phyloP scores from a whole-genome alignment of 805 yeast genomes.

The Teunomyces cretensis region DNA sequence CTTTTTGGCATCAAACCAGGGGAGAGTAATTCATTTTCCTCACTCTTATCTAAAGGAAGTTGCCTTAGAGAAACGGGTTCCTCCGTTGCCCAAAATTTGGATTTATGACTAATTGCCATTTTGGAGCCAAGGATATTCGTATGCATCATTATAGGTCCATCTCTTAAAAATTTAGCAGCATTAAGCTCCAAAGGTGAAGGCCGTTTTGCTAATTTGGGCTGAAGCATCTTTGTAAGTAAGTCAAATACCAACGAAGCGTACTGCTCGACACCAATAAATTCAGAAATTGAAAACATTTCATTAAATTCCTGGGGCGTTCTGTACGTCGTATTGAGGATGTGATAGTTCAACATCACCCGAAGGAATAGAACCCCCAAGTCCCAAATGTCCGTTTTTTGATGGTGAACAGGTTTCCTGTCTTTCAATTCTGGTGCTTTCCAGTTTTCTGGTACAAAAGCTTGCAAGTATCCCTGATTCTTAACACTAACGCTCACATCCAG shows the following conservation, averaged over 20 bases:
- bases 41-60: background rate
- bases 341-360: constrained; percentile 43
- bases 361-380: constrained; percentile 75
- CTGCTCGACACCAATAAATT: constrained; percentile 60
- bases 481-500: background rate
- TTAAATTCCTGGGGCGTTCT: constrained; percentile 44
- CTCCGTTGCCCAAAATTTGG: constrained; percentile 1
- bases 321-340: constrained; percentile 62
- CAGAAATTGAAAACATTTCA: constrained; percentile 20
- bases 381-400: constrained; percentile 91
- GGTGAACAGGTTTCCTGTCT: constrained; percentile 43
- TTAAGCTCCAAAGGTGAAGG: constrained; percentile 82
- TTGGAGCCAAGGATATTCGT: background rate
- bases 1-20: constrained; percentile 4
- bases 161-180: constrained; percentile 78
- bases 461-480: background rate
- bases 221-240: constrained; percentile 66
- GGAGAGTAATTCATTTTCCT: background rate
- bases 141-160: constrained; percentile 49
- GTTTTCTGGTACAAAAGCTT: constrained; percentile 22
- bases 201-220: constrained; percentile 63
- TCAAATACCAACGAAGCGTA: constrained; percentile 66
- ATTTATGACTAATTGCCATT: constrained; percentile 1
- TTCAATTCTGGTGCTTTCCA: constrained; percentile 85
- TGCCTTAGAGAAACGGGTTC: background rate